Conservation (phyloP, 2,329 filamentous ascomycete genomes). For the Pestalotiopsis sp. region DNA sequence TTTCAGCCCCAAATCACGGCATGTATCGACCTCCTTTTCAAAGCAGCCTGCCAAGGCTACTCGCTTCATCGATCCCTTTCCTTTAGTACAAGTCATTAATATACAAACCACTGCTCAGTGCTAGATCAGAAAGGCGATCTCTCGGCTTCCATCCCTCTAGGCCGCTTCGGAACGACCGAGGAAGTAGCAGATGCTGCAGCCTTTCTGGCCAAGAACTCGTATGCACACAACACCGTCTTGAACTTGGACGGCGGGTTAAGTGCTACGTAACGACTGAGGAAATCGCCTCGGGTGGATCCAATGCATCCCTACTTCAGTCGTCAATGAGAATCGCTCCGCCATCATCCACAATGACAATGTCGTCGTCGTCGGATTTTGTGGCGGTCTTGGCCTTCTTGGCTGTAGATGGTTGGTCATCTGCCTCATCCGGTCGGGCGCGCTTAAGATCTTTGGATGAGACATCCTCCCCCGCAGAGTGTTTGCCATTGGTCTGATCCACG, state of each 20-base stretch:
- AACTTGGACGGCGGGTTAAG: constrained; percentile 86
- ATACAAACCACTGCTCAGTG: constrained; percentile 35
- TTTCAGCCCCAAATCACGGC: constrained; percentile 9
- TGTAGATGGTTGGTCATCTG: constrained; percentile 33
- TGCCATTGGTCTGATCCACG: constrained; percentile 41
- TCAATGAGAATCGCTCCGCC: constrained; percentile 67
- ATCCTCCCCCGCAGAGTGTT: constrained; percentile 39
- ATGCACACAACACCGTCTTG: constrained; percentile 84
- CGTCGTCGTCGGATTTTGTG: constrained; percentile 38
- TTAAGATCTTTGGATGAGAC: constrained; percentile 44
- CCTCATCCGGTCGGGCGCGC: constrained; percentile 46
- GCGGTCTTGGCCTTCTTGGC: constrained; percentile 53
- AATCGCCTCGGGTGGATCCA: background rate
- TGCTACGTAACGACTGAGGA: constrained; percentile 48
- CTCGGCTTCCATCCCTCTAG: constrained; percentile 59
- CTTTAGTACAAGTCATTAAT: constrained; percentile 31
- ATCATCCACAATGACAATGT: constrained; percentile 54
- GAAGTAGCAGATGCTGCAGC: constrained; percentile 83
- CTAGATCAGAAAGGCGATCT: constrained; percentile 34
- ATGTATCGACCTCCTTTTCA: background rate
- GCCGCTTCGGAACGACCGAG: constrained; percentile 66
- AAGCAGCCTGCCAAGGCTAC: background rate
- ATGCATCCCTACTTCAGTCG: constrained; percentile 43
- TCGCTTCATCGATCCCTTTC: constrained; percentile 15
- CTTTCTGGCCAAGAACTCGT: constrained; percentile 77